Percentiles rank a stretch among this genome's conserved stretches.
These are phyloP conservation scores for Polychaeton citri DNA, from an alignment of 2,329 filamentous ascomycete genomes.

Conservation along the genomic window DNA sequence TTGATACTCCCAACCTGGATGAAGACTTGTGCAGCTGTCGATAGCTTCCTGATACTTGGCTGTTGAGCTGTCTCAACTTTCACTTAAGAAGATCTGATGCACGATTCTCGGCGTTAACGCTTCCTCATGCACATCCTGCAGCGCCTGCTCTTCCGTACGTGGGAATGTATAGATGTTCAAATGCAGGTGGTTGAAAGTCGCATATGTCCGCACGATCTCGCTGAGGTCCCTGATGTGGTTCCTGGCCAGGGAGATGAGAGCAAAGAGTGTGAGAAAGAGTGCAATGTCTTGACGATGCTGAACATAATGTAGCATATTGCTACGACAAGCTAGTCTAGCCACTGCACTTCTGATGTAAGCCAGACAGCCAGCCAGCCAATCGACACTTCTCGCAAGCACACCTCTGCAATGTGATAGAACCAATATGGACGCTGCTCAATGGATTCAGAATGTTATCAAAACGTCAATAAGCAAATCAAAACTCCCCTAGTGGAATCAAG, in stretches of 20 bases:
- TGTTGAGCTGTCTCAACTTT: conserved; percentile 8
- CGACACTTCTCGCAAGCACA: too few species aligned
- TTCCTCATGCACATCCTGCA: background rate
- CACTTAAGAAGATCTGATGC: conserved; percentile 14
- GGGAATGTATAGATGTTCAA: conserved; percentile 8
- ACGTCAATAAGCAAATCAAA: too few species aligned
- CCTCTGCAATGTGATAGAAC: too few species aligned
- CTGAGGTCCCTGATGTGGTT: conserved; percentile 10
- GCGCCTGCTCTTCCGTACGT: background rate
- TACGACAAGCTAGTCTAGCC: too few species aligned
- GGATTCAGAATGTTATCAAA: too few species aligned
- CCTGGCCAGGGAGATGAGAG: conserved; percentile 1
- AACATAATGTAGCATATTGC: too few species aligned
- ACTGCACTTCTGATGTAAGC: too few species aligned
- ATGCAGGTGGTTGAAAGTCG: conserved; percentile 9
- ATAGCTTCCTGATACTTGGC: conserved; percentile 10
- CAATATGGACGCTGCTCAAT: too few species aligned
- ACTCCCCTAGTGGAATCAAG: too few species aligned
- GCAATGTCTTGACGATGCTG: background rate
- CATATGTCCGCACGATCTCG: conserved; percentile 12
- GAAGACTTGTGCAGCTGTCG: conserved; percentile 10
- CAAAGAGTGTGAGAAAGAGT: background rate
- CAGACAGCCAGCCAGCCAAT: too few species aligned
- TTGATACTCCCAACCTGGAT: conserved; percentile 12
- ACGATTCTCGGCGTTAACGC: conserved; percentile 10